Conservation (phyloP, 2,329 filamentous ascomycete genomes). For the Phaeosphaeriaceae sp. region DNA sequence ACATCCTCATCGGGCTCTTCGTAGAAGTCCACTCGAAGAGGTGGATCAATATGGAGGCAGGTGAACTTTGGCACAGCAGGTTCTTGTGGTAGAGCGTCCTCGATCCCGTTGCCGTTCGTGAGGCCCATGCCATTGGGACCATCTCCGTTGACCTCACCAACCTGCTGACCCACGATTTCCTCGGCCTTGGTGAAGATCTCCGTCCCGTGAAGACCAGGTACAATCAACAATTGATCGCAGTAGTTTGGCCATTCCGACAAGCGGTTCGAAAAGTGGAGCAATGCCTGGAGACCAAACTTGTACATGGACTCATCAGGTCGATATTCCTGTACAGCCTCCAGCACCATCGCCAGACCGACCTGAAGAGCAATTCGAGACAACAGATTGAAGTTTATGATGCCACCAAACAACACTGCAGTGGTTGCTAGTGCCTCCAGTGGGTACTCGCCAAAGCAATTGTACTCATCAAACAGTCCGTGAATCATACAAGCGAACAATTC, state of each 20-base stretch:
- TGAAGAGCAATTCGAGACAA: constrained; percentile 90
- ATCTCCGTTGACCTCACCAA: constrained; percentile 63
- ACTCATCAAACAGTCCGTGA: constrained; percentile 96
- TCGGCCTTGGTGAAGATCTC: constrained; percentile 85
- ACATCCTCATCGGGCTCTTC: constrained; percentile 85
- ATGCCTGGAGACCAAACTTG: constrained; percentile 94
- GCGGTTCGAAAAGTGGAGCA: constrained; percentile 84
- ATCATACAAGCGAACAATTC: constrained; percentile 99
- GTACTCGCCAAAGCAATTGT: constrained; percentile 93
- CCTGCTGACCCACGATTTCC: constrained; percentile 75
- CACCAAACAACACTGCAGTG: constrained; percentile 94
- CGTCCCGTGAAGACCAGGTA: constrained; percentile 82
- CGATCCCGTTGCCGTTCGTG: constrained; percentile 72
- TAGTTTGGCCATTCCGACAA: constrained; percentile 96
- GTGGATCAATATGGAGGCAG: constrained; percentile 78
- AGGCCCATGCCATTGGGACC: constrained; percentile 59
- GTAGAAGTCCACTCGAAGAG: constrained; percentile 68
- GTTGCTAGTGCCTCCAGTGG: constrained; percentile 95
- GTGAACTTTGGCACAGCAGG: constrained; percentile 75
- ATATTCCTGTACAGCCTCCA: constrained; percentile 93
- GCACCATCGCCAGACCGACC: constrained; percentile 94
- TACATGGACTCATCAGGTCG: constrained; percentile 89
- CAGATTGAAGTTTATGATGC: constrained; percentile 92
- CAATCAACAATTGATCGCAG: constrained; percentile 82
- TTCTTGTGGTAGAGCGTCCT: constrained; percentile 68